phyloP scores from a whole-genome alignment of 1,284 basidiomycete species.

The Cutaneotrichosporon sp. region DNA sequence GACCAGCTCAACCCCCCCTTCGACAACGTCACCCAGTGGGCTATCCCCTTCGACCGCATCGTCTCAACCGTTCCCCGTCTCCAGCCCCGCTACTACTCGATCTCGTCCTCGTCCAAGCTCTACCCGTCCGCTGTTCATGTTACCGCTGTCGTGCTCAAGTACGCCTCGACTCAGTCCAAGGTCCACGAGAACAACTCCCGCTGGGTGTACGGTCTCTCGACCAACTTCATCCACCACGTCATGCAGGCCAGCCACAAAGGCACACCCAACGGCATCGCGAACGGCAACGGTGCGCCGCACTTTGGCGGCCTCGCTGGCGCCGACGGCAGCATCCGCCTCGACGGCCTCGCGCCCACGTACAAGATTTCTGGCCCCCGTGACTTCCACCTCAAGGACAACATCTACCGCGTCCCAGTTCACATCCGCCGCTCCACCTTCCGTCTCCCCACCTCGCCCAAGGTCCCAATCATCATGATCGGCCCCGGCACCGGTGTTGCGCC shows the following conservation, averaged over 20 bases:
- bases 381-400: conserved; percentile 65
- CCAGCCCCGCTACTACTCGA: conserved; percentile 97
- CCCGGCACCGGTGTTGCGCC: conserved; percentile 98
- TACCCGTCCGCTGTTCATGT: conserved; percentile 86
- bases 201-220: conserved; percentile 80
- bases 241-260: conserved; percentile 63
- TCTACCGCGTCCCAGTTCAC: conserved; percentile 88
- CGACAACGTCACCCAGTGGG: conserved; percentile 71
- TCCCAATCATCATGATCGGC: conserved; percentile 97
- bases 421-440: conserved; percentile 95
- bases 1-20: conserved; percentile 65
- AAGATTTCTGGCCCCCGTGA: conserved; percentile 85
- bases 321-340: conserved; percentile 19
- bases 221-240: conserved; percentile 89
- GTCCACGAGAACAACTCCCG: conserved; percentile 56
- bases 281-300: conserved; percentile 2
- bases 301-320: conserved; percentile 19
- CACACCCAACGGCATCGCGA: conserved; percentile 33
- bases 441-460: conserved; percentile 94
- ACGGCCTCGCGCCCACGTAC: conserved; percentile 64
- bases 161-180: conserved; percentile 65
- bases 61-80: conserved; percentile 89
- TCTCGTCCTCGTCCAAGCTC: conserved; percentile 94
- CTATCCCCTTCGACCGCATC: conserved; percentile 93
- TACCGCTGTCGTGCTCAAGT: conserved; percentile 92